These are phyloP conservation scores for Trichoderma breve DNA, from an alignment of 2,329 filamentous ascomycete genomes.

Conservation along the genomic window DNA sequence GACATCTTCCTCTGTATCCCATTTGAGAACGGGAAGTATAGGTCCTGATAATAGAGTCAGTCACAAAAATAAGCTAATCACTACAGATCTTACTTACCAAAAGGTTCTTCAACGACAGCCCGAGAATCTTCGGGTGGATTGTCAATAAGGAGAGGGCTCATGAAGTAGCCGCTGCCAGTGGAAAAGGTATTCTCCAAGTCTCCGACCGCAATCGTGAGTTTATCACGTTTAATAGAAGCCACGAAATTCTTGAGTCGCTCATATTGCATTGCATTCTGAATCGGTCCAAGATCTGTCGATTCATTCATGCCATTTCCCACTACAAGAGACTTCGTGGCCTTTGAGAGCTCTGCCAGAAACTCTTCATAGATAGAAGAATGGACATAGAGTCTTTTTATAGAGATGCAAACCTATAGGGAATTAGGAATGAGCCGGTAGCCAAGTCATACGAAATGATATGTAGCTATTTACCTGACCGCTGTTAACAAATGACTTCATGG, in stretches of 20 bases:
- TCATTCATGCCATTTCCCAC: slow-evolving; percentile 39
- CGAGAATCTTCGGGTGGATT: slow-evolving; percentile 33
- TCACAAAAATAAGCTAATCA: neutral
- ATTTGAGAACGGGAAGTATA: slow-evolving; percentile 30
- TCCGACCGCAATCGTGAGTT: slow-evolving; percentile 35
- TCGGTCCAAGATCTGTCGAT: slow-evolving; percentile 43
- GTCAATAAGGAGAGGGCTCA: slow-evolving; percentile 65
- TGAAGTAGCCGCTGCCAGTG: slow-evolving; percentile 77
- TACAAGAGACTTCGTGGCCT: slow-evolving; percentile 39
- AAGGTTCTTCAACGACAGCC: slow-evolving; percentile 36
- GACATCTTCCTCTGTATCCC: slow-evolving; percentile 35
- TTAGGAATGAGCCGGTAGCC: neutral
- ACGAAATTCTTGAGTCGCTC: neutral
- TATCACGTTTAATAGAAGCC: slow-evolving; percentile 31
- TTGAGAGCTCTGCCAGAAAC: slow-evolving; percentile 41
- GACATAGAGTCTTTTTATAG: slow-evolving; percentile 57
- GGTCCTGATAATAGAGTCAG: slow-evolving; percentile 22
- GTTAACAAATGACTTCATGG: slow-evolving; percentile 39
- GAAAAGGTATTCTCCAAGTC: slow-evolving; percentile 19
- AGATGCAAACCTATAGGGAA: slow-evolving; percentile 47
- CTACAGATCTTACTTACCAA: slow-evolving; percentile 24
- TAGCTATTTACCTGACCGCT: slow-evolving; percentile 44
- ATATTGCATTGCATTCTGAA: slow-evolving; percentile 61
- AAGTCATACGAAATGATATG: neutral
- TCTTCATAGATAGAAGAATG: slow-evolving; percentile 55